phyloP scores from a whole-genome alignment of 352 stramenopile species.

The Globisporangium echinulatum region DNA sequence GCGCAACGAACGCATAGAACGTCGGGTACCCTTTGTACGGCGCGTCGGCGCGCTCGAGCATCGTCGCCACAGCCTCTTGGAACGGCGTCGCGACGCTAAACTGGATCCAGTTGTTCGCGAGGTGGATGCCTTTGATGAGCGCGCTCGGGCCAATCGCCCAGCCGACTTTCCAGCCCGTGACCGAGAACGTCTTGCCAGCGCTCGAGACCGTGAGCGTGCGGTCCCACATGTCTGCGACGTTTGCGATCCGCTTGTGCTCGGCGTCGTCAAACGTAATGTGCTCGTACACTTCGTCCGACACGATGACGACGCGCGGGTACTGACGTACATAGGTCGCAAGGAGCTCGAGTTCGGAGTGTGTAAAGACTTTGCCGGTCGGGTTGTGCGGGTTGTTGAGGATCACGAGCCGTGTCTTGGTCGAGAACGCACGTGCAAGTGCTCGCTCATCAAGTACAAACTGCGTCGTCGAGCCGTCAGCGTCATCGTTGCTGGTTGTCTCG shows the following conservation, averaged over 20 bases:
- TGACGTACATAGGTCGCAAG: slow-evolving; percentile 86
- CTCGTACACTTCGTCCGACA: slow-evolving; percentile 99
- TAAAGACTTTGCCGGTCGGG: slow-evolving; percentile 98
- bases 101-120: slow-evolving; percentile 85
- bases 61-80: slow-evolving; percentile 77
- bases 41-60: slow-evolving; percentile 60
- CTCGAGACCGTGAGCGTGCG: slow-evolving; percentile 88
- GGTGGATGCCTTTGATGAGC: slow-evolving; percentile 64
- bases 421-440: slow-evolving; percentile 84
- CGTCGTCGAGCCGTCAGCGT: slow-evolving; percentile 18
- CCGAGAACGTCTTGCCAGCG: slow-evolving; percentile 89
- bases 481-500: slow-evolving; percentile 16
- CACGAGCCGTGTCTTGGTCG: slow-evolving; percentile 90
- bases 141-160: slow-evolving; percentile 86
- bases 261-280: slow-evolving; percentile 90
- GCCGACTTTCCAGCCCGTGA: slow-evolving; percentile 92
- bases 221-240: slow-evolving; percentile 78
- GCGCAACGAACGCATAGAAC: slow-evolving; percentile 78
- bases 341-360: slow-evolving; percentile 85
- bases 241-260: slow-evolving; percentile 63
- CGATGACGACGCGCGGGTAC: slow-evolving; percentile 87
- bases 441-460: slow-evolving; percentile 84
- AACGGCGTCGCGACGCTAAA: slow-evolving; percentile 85
- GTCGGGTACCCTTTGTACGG: slow-evolving; percentile 64
- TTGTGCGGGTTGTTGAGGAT: slow-evolving; percentile 99